These are phyloP conservation scores for Brassica nigra DNA, from an alignment of 345 rosid genomes.

Conservation along the genomic window DNA sequence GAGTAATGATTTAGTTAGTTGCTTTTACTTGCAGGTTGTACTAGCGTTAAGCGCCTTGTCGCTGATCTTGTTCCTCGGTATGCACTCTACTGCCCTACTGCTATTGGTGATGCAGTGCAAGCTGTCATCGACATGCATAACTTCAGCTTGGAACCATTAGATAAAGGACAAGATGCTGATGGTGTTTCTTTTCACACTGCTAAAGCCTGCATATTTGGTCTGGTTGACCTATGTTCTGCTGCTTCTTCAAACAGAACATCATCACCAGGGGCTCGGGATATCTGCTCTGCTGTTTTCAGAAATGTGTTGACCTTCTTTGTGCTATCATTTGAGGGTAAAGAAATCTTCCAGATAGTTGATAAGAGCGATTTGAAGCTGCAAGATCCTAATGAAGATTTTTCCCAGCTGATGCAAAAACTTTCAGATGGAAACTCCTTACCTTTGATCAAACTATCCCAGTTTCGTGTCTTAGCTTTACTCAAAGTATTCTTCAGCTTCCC, in stretches of 20 bases:
- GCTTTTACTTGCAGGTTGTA: constrained; percentile 66
- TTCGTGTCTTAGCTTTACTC: constrained; percentile 59
- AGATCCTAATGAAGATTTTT: constrained; percentile 51
- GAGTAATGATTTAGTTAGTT: constrained; percentile 29
- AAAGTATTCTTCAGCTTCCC: constrained; percentile 68
- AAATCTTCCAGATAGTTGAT: constrained; percentile 62
- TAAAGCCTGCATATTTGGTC: constrained; percentile 79
- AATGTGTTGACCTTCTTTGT: constrained; percentile 68
- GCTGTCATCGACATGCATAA: constrained; percentile 66
- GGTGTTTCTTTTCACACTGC: constrained; percentile 78
- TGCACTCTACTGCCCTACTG: constrained; percentile 74
- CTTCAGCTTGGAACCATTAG: constrained; percentile 53
- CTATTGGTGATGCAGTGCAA: constrained; percentile 74
- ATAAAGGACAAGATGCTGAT: constrained; percentile 67
- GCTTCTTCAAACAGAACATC: constrained; percentile 63
- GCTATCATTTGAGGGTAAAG: constrained; percentile 55
- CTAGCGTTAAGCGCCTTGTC: constrained; percentile 79
- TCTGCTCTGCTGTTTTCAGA: constrained; percentile 68
- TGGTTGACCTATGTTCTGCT: constrained; percentile 71
- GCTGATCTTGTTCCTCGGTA: constrained; percentile 91
- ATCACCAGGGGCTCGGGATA: constrained; percentile 58
- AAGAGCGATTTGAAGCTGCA: constrained; percentile 54
- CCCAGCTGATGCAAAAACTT: constrained; percentile 64
- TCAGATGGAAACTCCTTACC: constrained; percentile 58
- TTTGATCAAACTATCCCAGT: constrained; percentile 58